These are phyloP conservation scores for Solanum sitiens DNA, from an alignment of 257 asterid genomes.

Conservation along the genomic window DNA sequence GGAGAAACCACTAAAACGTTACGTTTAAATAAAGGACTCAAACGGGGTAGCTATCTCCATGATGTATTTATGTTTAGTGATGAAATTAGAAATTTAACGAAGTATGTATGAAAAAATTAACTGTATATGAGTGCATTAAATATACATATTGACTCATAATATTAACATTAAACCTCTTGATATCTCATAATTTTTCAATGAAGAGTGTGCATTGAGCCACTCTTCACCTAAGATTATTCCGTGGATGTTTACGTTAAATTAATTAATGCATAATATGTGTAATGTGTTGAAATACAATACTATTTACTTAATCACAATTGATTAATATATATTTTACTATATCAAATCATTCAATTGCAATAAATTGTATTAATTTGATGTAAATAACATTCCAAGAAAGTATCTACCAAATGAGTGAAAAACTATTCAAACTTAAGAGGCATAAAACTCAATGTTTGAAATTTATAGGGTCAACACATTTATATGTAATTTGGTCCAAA, in stretches of 20 bases:
- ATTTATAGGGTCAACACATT: not conserved
- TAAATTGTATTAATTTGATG: not conserved
- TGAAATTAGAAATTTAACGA: too few relatives aligned
- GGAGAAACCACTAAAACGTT: not conserved
- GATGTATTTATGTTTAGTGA: not conserved
- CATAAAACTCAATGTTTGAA: not conserved
- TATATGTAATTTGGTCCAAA: too few relatives aligned
- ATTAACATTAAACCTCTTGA: too few relatives aligned
- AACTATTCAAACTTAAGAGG: not conserved
- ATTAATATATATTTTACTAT: not conserved
- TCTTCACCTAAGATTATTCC: too few relatives aligned
- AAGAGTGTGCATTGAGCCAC: too few relatives aligned
- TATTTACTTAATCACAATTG: not conserved
- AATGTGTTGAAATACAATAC: not conserved
- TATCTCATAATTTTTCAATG: too few relatives aligned
- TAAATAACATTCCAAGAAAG: not conserved
- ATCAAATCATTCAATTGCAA: not conserved
- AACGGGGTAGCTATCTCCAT: not conserved
- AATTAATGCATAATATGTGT: not conserved
- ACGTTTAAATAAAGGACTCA: too few relatives aligned
- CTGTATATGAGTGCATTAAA: too few relatives aligned
- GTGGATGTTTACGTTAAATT: not conserved
- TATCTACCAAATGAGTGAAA: not conserved
- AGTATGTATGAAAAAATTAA: accelerated
- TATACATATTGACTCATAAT: not conserved